A percentile compares a stretch with the other conserved stretches of the same genome.
These are phyloP conservation scores for Ligustrum vulgare DNA, from an alignment of 257 asterid genomes.

Conservation along the genomic window DNA sequence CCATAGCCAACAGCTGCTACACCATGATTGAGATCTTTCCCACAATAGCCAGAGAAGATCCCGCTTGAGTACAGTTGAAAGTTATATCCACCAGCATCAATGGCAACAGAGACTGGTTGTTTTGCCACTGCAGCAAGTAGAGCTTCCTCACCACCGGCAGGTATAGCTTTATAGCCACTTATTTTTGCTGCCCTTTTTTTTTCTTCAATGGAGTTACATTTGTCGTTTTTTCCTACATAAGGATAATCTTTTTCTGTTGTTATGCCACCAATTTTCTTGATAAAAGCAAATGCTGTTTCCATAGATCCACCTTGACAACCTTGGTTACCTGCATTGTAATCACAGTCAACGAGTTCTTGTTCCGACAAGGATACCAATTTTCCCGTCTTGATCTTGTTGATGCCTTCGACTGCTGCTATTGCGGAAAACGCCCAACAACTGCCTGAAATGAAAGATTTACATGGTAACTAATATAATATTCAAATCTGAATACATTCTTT, in stretches of 20 bases:
- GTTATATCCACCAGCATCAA: conserved; percentile 43
- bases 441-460: conserved; percentile 41
- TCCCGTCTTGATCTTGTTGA: conserved; percentile 60
- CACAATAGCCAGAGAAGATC: conserved; percentile 47
- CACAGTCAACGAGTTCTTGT: conserved; percentile 71
- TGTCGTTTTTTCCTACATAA: conserved; percentile 36
- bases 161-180: conserved; percentile 40
- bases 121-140: conserved; percentile 50
- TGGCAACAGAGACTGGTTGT: conserved; percentile 69
- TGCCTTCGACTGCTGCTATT: conserved; percentile 68
- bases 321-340: conserved; percentile 25
- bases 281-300: conserved; percentile 52
- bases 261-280: conserved; percentile 47
- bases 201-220: conserved; percentile 29
- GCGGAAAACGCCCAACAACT: conserved; percentile 86
- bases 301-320: conserved; percentile 64
- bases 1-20: conserved; percentile 62
- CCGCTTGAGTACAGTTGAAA: conserved; percentile 59
- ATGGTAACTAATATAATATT: not conserved
- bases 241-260: conserved; percentile 48
- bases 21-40: conserved; percentile 47
- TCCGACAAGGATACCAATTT: conserved; percentile 58
- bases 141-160: conserved; percentile 36
- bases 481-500: not conserved
- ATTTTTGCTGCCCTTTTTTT: conserved; percentile 39